Conservation (phyloP, 2,329 filamentous ascomycete species). For the Arthrobotrys musiformis region DNA sequence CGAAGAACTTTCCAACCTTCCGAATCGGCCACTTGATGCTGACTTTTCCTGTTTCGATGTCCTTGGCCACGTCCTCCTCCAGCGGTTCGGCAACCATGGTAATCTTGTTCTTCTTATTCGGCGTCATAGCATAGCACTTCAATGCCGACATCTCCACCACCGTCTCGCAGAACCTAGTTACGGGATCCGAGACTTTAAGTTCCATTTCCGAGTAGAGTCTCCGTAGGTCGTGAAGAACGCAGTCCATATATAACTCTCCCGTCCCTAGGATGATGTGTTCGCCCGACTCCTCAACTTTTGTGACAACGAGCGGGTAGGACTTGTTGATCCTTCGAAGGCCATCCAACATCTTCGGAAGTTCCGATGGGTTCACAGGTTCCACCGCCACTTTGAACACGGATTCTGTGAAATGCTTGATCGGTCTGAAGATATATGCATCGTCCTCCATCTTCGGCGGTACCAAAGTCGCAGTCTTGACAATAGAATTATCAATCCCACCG, state of each 20-base stretch:
- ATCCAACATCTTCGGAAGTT: constrained; percentile 98
- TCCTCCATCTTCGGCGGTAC: constrained; percentile 82
- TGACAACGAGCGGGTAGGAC: constrained; percentile 92
- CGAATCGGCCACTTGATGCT: constrained; percentile 92
- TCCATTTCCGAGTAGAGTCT: constrained; percentile 98
- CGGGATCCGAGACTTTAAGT: constrained; percentile 96
- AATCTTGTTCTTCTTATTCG: constrained; percentile 99
- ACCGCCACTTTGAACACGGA: constrained; percentile 98
- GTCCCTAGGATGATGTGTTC: constrained; percentile 96
- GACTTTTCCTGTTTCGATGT: constrained; percentile 90
- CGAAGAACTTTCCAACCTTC: constrained; percentile 95
- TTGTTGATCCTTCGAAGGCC: constrained; percentile 97
- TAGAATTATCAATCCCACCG: constrained; percentile 93
- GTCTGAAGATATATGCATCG: constrained; percentile 92
- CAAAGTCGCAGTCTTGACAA: constrained; percentile 95
- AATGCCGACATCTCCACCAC: constrained; percentile 97
- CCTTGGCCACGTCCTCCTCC: constrained; percentile 91
- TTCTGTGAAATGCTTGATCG: constrained; percentile 92
- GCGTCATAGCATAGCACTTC: constrained; percentile 96
- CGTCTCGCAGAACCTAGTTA: constrained; percentile 97
- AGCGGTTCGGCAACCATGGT: constrained; percentile 98
- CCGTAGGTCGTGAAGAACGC: constrained; percentile 92
- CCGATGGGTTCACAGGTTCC: constrained; percentile 96
- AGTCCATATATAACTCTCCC: constrained; percentile 99
- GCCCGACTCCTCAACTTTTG: constrained; percentile 97